A percentile compares a stretch with the other conserved stretches of the same genome.
Evolutionary conservation across 306 rosid genomes (phyloP).

Genomic region (Cicer cuneatum): DNA sequence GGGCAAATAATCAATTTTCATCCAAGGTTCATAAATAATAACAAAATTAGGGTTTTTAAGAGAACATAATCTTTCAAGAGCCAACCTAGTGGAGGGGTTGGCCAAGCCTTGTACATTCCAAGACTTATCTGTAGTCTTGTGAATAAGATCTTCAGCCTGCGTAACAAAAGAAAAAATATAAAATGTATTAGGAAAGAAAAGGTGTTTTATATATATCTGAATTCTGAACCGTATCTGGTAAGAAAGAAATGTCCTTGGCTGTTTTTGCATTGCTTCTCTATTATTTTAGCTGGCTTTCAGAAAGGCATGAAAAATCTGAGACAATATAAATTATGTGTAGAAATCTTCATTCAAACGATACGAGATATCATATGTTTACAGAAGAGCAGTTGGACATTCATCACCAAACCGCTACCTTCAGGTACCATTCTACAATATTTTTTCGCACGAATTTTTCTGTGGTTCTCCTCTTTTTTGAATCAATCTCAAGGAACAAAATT

Average conservation of each 20-base stretch:
- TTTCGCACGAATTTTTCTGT: conserved; percentile 27
- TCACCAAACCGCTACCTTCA: conserved; percentile 93
- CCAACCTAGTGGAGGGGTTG: background rate
- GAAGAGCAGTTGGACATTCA: conserved; percentile 95
- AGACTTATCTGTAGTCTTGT: conserved; percentile 1
- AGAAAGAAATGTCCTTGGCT: conserved; percentile 27
- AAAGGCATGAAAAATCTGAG: conserved; percentile 36
- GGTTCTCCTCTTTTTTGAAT: conserved; percentile 12
- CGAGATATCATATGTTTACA: conserved; percentile 77
- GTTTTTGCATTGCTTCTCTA: conserved; percentile 40
- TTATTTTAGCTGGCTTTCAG: conserved; percentile 39
- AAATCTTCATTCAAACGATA: conserved; percentile 89
- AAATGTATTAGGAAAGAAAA: conserved; percentile 30
- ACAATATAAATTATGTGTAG: conserved; percentile 55
- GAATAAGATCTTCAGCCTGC: conserved; percentile 22
- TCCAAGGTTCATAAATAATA: background rate
- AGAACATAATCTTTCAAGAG: background rate
- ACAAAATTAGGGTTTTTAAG: background rate
- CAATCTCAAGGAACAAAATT: conserved; percentile 4
- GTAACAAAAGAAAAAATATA: background rate
- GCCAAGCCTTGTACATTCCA: background rate
- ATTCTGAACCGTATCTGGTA: conserved; percentile 9
- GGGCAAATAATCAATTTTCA: too few species aligned
- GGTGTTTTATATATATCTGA: background rate
- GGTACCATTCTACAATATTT: conserved; percentile 53